A percentile compares a stretch with the other conserved stretches of the same genome.
Conservation (phyloP, 1,284 basidiomycete genomes). For the Trichosporon sp. region DNA sequence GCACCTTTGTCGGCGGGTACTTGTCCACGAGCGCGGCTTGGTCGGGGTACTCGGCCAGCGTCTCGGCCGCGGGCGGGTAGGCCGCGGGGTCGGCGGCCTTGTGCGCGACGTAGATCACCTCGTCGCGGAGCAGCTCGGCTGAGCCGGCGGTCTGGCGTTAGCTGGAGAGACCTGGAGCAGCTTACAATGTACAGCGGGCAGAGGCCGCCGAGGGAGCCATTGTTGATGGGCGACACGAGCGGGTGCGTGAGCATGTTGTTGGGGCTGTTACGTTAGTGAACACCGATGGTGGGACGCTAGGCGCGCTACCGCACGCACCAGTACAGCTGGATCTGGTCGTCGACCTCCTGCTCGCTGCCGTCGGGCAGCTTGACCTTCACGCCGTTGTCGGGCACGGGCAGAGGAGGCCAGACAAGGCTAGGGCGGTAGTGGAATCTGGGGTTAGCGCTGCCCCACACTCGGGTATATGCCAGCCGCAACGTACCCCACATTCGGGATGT, state of each 20-base stretch:
- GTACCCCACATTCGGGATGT: conserved; percentile 43
- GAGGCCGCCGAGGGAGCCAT: conserved; percentile 53
- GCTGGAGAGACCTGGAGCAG: neutral
- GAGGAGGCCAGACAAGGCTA: conserved; percentile 47
- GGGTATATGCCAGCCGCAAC: too few relatives aligned
- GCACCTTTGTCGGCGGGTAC: conserved; percentile 53
- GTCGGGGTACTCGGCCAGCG: conserved; percentile 47
- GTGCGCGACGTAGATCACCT: conserved; percentile 53
- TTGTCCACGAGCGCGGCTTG: conserved; percentile 45
- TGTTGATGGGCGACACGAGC: conserved; percentile 53
- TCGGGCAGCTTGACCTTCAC: conserved; percentile 36
- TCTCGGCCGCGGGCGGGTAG: conserved; percentile 46
- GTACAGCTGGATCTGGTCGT: conserved; percentile 55
- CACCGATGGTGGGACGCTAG: conserved; percentile 2
- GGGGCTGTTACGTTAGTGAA: conserved; percentile 31
- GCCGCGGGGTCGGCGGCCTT: conserved; percentile 51
- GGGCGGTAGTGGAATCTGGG: conserved; percentile 48
- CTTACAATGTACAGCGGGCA: conserved; percentile 53
- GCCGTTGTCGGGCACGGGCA: conserved; percentile 34
- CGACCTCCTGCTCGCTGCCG: conserved; percentile 31
- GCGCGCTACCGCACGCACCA: conserved; percentile 26
- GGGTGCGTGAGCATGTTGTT: conserved; percentile 54
- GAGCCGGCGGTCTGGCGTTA: conserved; percentile 47
- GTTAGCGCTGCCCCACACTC: too few relatives aligned
- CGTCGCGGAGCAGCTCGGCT: conserved; percentile 50